Base-by-base conservation (phyloP, 2,329 filamentous ascomycete genomes). In the Neophaeococcomyces aloes region DNA sequence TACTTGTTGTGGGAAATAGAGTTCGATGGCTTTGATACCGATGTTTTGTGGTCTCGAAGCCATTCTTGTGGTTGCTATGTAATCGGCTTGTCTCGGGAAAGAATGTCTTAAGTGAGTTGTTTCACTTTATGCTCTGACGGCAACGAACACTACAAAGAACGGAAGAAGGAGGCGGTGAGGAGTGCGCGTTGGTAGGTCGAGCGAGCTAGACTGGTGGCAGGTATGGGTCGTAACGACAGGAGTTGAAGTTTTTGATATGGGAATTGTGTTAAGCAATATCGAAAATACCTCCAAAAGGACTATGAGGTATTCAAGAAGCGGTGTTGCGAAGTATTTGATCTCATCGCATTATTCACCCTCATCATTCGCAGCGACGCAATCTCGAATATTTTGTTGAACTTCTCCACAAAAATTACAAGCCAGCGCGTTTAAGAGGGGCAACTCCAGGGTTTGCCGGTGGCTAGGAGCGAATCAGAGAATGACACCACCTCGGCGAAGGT, bases 1-100 rank as follows among this genome's bases (percentile, higher is more conserved):
- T 68, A 89, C 85, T 79, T 89, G 85, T 65, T 75, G 83, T 53
- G 85, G 85, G 62, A 86, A 85, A 67, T 91, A 91, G 62, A 91
- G 78, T 65, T 91, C 85, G 66, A 91, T 85, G 81, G 83, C 85
- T 73, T 91, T 89, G 64, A 91, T 87, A 75, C 85, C 85, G 66
- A 91, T 81, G 70, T 89, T 89, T 67, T 87, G 79, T 53, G 85
- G 83, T 68, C 83, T 81, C 56, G 79, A 64, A 61, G 82, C 75
- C 83, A 87, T 88, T 38, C 18, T 46, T 38, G 36, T 33, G n/a
- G 11, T 15, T 11, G 11, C 13, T 15, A 8, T 36, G 17, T 7
- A 18, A 10, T 19, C 17, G 5, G n/a, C 19, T 8, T 7, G 15
- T 6, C 19, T 15, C n/a, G 23, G 15, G 15, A 34, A 15, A 7